Evolutionary conservation across 306 rosid species (phyloP), one percentile per base, ranked within the genome.

Genomic region (Lathyrus oleraceus): DNA sequence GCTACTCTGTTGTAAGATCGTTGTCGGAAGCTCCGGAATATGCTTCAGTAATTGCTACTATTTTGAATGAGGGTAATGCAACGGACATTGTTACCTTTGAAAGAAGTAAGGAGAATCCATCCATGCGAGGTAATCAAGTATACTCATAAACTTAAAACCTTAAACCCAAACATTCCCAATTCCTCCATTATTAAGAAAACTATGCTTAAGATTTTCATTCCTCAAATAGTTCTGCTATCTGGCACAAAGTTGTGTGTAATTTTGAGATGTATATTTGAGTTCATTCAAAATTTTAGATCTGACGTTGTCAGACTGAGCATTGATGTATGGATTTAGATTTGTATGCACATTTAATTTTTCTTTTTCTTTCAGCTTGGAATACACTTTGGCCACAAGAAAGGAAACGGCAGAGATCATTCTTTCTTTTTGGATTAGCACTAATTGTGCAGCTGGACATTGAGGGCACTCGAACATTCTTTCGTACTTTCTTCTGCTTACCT

Each of bases 1-100:
- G 97, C 58, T 94, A 94, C 80, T 94, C 97, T 38, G 97, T 94
- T 38, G 99, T 89, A 81, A 94, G 99, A 87, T 94, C 99, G 71
- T 80, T 94, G 82, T 94, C 99, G 3, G 97, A 94, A 81, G 99
- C 99, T 84, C 95, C 99, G 51, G 71, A 91, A 68, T 94, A 88
- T 81, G 99, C 99, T 69, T 79, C 92, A 42, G 89, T 86, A 19
- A 94, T 94, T 83, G 92, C 97, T 67, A 77, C 70, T 70, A 91
- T 94, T 68, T 77, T 94, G 87, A 88, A 82, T 84, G 87, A 80
- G 68, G 81, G 62, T 49, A 81, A 76, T 54, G 51, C 85, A 36
- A 65, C 70, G 74, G 72, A 63, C 56, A 62, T 74, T 71, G 51
- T 35, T 76, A 21, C 72, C 14, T 64, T 1, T 21, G 76, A 62